Evolutionary conservation across 2,329 filamentous ascomycete genomes (phyloP).

Genomic region (Didymella sp.): DNA sequence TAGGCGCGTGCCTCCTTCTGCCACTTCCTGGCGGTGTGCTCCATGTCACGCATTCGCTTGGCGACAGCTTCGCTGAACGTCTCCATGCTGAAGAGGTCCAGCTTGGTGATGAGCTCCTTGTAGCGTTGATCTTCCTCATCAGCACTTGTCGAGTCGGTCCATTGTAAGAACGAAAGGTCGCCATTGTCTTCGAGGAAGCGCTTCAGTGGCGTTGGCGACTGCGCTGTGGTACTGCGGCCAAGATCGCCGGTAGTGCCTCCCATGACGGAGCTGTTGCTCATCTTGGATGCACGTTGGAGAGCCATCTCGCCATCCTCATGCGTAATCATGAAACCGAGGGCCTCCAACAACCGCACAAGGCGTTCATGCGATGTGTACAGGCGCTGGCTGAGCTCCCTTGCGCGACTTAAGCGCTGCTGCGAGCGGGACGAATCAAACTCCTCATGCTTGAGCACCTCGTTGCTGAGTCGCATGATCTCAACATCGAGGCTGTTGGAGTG

Average conservation of each 20-base stretch:
- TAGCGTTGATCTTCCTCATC: constrained; percentile 77
- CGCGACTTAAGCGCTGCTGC: constrained; percentile 72
- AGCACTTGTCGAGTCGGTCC: constrained; percentile 74
- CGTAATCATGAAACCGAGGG: constrained; percentile 82
- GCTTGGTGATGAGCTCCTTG: constrained; percentile 72
- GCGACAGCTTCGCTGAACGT: constrained; percentile 83
- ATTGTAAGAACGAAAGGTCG: constrained; percentile 78
- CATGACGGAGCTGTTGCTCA: constrained; percentile 57
- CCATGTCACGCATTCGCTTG: constrained; percentile 90
- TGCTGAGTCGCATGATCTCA: constrained; percentile 72
- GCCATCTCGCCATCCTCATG: constrained; percentile 75
- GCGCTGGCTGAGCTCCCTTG: constrained; percentile 83
- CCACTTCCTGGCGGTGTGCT: constrained; percentile 91
- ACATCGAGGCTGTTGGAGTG: constrained; percentile 77
- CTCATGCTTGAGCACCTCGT: constrained; percentile 65
- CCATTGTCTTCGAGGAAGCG: constrained; percentile 66
- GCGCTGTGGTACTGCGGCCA: constrained; percentile 63
- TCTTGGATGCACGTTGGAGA: constrained; percentile 73
- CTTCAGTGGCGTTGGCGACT: constrained; percentile 60
- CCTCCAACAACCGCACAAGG: constrained; percentile 81
- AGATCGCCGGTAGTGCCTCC: constrained; percentile 48
- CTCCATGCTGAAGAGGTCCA: constrained; percentile 83
- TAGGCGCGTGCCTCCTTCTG: constrained; percentile 87
- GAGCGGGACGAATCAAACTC: constrained; percentile 60
- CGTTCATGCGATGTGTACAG: constrained; percentile 85